Evolutionary conservation across 2,329 filamentous ascomycete species (phyloP).

Genomic region (Stagonosporopsis cucurbitacearum): DNA sequence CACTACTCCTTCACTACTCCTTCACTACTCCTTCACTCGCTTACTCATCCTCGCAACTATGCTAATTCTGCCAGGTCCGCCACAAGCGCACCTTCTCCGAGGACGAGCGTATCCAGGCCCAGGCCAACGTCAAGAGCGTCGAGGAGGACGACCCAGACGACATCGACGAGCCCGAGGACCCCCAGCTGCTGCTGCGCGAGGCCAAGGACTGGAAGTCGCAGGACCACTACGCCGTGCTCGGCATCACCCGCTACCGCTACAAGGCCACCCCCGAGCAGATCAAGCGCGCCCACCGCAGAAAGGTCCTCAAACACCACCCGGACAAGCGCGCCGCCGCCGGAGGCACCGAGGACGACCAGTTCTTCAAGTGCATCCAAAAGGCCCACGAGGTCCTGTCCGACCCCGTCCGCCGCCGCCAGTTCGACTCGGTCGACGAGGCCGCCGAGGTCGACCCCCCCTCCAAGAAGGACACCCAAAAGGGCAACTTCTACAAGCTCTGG

Average conservation of each 20-base stretch:
- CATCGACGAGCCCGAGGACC: slow-evolving; percentile 92
- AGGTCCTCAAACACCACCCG: slow-evolving; percentile 98
- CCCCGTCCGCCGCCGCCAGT: slow-evolving; percentile 90
- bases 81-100: slow-evolving; percentile 98
- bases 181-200: slow-evolving; percentile 87
- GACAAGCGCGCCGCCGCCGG: slow-evolving; percentile 97
- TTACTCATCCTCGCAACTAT: too few species aligned
- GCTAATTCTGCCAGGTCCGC: slow-evolving; percentile 66
- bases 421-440: slow-evolving; percentile 93
- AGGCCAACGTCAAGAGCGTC: slow-evolving; percentile 92
- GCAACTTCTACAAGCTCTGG: slow-evolving; percentile 97
- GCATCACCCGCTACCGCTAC: slow-evolving; percentile 88
- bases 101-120: slow-evolving; percentile 96
- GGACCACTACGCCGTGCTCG: slow-evolving; percentile 97
- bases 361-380: slow-evolving; percentile 99
- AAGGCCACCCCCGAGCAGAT: slow-evolving; percentile 97
- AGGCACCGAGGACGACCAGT: slow-evolving; percentile 88
- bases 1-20: too few species aligned
- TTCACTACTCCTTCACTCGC: too few species aligned
- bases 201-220: slow-evolving; percentile 99
- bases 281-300: slow-evolving; percentile 98
- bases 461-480: slow-evolving; percentile 87
- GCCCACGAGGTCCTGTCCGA: slow-evolving; percentile 92
- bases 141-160: slow-evolving; percentile 90
- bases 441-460: slow-evolving; percentile 90